Conservation (phyloP, 768 basidiomycete genomes). For the Panaeolus papilionaceus region DNA sequence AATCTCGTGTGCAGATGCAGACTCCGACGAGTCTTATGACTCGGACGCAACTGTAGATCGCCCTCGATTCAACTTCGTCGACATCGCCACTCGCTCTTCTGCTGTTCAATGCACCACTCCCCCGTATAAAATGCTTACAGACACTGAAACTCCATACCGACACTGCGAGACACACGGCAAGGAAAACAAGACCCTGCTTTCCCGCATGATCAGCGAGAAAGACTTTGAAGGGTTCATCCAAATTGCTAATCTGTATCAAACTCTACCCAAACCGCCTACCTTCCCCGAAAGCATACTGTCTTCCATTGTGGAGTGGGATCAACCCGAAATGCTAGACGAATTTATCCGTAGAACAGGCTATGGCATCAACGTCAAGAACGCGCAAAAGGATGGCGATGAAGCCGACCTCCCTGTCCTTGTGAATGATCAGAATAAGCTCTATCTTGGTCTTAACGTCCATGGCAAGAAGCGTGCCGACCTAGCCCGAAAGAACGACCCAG, state of each 20-base stretch:
- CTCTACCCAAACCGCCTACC: slow-evolving; percentile 31
- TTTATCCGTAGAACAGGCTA: slow-evolving; percentile 59
- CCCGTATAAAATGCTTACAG: slow-evolving; percentile 45
- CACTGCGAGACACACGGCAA: slow-evolving; percentile 13
- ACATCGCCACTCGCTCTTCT: slow-evolving; percentile 58
- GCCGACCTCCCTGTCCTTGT: slow-evolving; percentile 29
- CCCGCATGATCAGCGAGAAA: slow-evolving; percentile 45
- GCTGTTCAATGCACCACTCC: slow-evolving; percentile 44
- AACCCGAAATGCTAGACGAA: slow-evolving; percentile 59
- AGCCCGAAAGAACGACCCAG: slow-evolving; percentile 55
- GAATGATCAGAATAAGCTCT: slow-evolving; percentile 50
- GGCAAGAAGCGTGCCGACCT: slow-evolving; percentile 68
- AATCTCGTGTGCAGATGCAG: slow-evolving; percentile 42
- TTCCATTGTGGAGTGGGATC: slow-evolving; percentile 46
- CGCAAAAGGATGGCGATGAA: slow-evolving; percentile 21
- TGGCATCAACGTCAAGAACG: slow-evolving; percentile 40
- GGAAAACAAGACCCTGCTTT: slow-evolving; percentile 26
- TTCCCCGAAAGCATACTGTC: slow-evolving; percentile 29
- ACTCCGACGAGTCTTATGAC: slow-evolving; percentile 46
- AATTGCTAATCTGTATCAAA: slow-evolving; percentile 49
- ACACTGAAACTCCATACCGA: slow-evolving; percentile 1
- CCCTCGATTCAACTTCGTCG: slow-evolving; percentile 51
- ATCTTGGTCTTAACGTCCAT: slow-evolving; percentile 66
- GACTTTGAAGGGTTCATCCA: slow-evolving; percentile 60
- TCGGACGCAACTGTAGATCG: slow-evolving; percentile 46